These are phyloP conservation scores for Achlya hypogyna DNA, from an alignment of 352 stramenopile genomes.

Conservation along the genomic window DNA sequence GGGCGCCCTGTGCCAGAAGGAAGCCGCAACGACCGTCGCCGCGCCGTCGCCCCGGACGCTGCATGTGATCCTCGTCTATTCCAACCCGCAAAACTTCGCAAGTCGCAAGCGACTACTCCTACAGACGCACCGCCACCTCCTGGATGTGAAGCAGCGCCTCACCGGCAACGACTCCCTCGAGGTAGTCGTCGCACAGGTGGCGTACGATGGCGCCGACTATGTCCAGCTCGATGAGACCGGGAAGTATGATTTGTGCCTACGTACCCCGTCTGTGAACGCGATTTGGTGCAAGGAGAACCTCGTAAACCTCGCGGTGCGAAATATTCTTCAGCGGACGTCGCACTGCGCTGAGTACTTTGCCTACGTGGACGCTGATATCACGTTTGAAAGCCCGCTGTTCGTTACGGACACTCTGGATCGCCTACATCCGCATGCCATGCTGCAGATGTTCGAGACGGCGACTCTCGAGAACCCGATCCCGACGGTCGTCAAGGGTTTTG, in stretches of 20 bases:
- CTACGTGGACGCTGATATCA: slow-evolving; percentile 1
- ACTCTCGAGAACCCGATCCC: slow-evolving; percentile 1
- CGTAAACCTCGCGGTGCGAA: not conserved
- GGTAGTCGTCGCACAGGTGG: not conserved
- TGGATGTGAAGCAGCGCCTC: not conserved
- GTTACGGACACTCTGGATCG: not conserved
- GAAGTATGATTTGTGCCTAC: not conserved
- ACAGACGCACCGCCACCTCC: not conserved
- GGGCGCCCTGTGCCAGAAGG: slow-evolving; percentile 4
- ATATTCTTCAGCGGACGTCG: not conserved
- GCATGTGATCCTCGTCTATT: slow-evolving; percentile 10
- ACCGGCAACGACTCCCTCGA: not conserved
- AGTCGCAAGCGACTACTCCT: not conserved
- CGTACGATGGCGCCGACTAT: not conserved
- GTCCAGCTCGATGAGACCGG: not conserved
- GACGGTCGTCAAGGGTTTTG: not conserved
- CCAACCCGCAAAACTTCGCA: not conserved
- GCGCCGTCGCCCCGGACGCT: not conserved
- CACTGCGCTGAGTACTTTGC: slow-evolving; percentile 5
- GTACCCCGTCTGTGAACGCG: not conserved
- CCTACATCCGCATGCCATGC: not conserved
- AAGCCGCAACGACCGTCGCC: not conserved
- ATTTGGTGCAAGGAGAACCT: slow-evolving; percentile 5
- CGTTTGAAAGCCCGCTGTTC: not conserved
- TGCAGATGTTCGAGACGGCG: not conserved